Percentiles rank a stretch among this genome's conserved stretches.
Evolutionary conservation across 768 basidiomycete species (phyloP).

Genomic region (Pleurotus tuber-regium): DNA sequence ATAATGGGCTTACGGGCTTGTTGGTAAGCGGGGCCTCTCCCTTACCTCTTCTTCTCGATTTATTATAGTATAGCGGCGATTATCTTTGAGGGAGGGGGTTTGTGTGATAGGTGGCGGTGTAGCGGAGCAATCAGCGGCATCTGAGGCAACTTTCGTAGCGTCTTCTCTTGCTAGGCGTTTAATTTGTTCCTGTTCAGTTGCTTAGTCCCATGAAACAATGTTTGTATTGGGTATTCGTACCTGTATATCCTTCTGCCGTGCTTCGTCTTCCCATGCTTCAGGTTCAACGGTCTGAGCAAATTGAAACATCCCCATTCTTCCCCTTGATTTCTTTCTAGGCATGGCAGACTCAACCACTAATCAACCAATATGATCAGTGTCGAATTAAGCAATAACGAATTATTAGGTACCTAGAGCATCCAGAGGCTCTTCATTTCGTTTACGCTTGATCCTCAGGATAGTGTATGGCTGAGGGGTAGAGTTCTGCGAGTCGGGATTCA

Average conservation of each 20-base stretch:
- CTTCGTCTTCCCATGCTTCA: constrained; percentile 63
- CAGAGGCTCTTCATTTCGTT: constrained; percentile 77
- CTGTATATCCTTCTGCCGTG: constrained; percentile 57
- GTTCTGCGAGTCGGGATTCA: too few relatives aligned
- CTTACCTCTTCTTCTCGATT: constrained; percentile 27
- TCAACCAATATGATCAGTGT: constrained; percentile 14
- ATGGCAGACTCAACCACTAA: constrained; percentile 62
- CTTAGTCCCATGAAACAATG: not conserved
- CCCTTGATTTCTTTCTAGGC: constrained; percentile 61
- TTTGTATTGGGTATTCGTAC: constrained; percentile 31
- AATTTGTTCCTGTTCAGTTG: constrained; percentile 49
- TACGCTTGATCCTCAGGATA: constrained; percentile 79
- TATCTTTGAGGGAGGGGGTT: constrained; percentile 32
- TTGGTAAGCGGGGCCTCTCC: constrained; percentile 26
- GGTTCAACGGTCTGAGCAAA: constrained; percentile 79
- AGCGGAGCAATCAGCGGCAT: constrained; percentile 10
- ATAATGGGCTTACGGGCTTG: constrained; percentile 36
- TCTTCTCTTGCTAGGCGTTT: constrained; percentile 48
- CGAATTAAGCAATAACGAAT: constrained; percentile 12
- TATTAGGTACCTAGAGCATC: constrained; percentile 66
- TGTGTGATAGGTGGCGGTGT: constrained; percentile 19
- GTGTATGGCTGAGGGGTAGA: constrained; percentile 47
- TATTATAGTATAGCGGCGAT: constrained; percentile 53
- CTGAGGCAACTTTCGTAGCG: constrained; percentile 18
- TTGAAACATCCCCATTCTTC: constrained; percentile 64